Conservation (phyloP, 1,284 basidiomycete species). For the Naganishia sp. region DNA sequence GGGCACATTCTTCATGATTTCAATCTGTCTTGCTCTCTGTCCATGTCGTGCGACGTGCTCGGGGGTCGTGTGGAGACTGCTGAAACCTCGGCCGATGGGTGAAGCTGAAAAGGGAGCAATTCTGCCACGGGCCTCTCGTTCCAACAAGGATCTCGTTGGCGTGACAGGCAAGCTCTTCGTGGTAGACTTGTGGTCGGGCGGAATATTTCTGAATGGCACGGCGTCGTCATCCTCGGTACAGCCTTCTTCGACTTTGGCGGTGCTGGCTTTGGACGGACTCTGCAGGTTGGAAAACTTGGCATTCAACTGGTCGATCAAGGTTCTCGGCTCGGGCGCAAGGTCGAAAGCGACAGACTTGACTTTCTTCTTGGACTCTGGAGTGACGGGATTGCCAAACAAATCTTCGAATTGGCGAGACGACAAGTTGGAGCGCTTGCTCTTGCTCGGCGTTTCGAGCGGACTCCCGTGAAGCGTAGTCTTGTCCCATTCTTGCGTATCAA, state of each 20-base stretch:
- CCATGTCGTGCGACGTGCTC: conserved; percentile 17
- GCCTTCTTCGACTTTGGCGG: neutral
- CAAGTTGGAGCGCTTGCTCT: neutral
- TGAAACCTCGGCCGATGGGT: too few relatives aligned
- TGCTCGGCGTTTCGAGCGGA: conserved; percentile 13
- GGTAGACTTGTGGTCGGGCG: neutral
- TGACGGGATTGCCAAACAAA: neutral
- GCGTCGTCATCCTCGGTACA: neutral
- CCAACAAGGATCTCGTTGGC: neutral
- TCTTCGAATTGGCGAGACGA: neutral
- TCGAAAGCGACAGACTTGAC: conserved; percentile 5
- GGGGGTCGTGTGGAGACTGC: conserved; percentile 16
- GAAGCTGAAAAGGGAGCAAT: too few relatives aligned
- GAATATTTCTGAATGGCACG: conserved; percentile 7
- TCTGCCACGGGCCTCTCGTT: too few relatives aligned
- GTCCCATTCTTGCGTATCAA: conserved; percentile 2
- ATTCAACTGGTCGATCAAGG: conserved; percentile 27
- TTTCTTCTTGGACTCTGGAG: conserved; percentile 1
- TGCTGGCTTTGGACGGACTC: neutral
- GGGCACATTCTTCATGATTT: conserved; percentile 28
- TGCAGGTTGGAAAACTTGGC: conserved; percentile 16
- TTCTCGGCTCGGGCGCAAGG: neutral
- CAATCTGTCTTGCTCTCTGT: conserved; percentile 10
- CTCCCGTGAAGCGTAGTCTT: neutral
- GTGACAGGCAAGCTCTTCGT: conserved; percentile 10